Evolutionary conservation across 2,329 filamentous ascomycete genomes (phyloP).

Genomic region (Sclerotinia subarctica): DNA sequence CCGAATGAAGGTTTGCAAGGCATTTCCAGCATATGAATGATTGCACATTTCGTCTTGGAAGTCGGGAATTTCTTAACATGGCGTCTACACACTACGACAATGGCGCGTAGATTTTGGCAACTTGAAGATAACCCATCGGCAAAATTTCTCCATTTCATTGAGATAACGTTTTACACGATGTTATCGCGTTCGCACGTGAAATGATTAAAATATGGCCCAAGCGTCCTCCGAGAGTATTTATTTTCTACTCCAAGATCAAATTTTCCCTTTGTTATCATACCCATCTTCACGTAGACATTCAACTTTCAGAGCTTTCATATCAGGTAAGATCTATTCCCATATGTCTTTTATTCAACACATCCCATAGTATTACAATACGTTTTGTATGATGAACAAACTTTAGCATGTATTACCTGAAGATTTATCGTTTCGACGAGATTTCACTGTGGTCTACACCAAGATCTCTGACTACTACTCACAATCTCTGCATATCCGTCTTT

Average conservation of each 20-base stretch:
- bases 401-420: constrained; percentile 46
- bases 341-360: neutral
- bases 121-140: neutral
- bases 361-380: neutral
- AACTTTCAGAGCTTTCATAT: neutral
- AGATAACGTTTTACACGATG: constrained; percentile 2
- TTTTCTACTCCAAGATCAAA: neutral
- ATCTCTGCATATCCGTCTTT: neutral
- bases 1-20: constrained; percentile 24
- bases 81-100: constrained; percentile 4
- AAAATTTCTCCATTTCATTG: constrained; percentile 6
- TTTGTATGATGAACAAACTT: constrained; percentile 39
- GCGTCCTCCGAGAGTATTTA: neutral
- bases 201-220: neutral
- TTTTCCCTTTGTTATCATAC: too few relatives aligned
- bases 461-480: constrained; percentile 57
- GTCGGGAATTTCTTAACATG: constrained; percentile 30
- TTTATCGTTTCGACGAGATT: constrained; percentile 48
- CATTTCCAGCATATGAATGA: constrained; percentile 34
- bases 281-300: neutral
- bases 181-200: constrained; percentile 13
- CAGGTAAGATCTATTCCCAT: constrained; percentile 24
- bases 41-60: constrained; percentile 21
- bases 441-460: constrained; percentile 60
- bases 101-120: neutral